Percentiles rank a stretch among this genome's conserved stretches.
Conservation (phyloP, 2,329 filamentous ascomycete genomes). For the Xylariaceae sp. region DNA sequence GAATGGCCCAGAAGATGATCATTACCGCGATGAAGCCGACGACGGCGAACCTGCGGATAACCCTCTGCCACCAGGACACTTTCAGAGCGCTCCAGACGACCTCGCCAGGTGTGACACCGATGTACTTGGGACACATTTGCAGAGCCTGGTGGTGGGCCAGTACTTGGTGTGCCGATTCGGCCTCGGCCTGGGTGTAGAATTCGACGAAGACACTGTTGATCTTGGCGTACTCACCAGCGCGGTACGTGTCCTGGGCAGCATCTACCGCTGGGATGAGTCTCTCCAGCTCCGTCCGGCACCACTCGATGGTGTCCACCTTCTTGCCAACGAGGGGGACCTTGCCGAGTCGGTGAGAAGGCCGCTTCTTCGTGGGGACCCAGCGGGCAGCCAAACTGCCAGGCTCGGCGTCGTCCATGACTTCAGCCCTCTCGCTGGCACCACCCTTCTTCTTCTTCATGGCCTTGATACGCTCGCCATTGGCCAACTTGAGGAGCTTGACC, state of each 20-base stretch:
- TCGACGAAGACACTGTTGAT: slow-evolving; percentile 84
- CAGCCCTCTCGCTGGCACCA: slow-evolving; percentile 31
- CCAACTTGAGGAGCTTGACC: slow-evolving; percentile 72
- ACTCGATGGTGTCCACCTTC: slow-evolving; percentile 92
- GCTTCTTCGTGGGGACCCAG: slow-evolving; percentile 65
- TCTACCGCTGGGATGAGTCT: slow-evolving; percentile 67
- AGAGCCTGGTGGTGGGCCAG: slow-evolving; percentile 80
- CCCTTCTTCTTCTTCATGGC: slow-evolving; percentile 61
- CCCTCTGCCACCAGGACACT: slow-evolving; percentile 79
- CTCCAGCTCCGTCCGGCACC: slow-evolving; percentile 71
- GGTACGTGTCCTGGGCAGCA: slow-evolving; percentile 59
- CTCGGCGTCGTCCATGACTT: slow-evolving; percentile 53
- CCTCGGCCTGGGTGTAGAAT: slow-evolving; percentile 73
- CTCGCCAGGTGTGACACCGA: slow-evolving; percentile 74
- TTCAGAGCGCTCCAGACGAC: slow-evolving; percentile 81
- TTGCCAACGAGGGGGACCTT: slow-evolving; percentile 64
- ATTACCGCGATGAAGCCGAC: slow-evolving; percentile 66
- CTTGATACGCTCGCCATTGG: slow-evolving; percentile 66
- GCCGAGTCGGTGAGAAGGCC: slow-evolving; percentile 69
- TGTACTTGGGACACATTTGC: slow-evolving; percentile 78
- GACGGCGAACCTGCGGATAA: slow-evolving; percentile 63
- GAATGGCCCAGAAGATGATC: slow-evolving; percentile 79
- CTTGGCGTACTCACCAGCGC: slow-evolving; percentile 54
- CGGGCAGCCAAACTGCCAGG: slow-evolving; percentile 64
- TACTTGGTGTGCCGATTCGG: slow-evolving; percentile 80